Conservation (phyloP, 306 rosid genomes). For the Boehmeria nivea region DNA sequence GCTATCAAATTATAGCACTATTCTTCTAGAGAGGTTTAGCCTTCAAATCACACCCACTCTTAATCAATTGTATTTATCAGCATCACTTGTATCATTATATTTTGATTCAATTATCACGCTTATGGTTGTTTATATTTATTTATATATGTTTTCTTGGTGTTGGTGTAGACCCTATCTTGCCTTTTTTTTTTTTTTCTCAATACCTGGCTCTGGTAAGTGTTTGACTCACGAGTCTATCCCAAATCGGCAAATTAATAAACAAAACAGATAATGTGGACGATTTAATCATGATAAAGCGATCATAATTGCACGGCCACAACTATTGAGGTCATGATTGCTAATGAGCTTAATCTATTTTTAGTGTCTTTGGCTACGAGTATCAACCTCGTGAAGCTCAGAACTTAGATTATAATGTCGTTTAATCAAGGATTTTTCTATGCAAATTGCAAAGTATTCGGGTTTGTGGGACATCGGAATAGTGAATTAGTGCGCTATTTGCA, state of each 20-base stretch:
- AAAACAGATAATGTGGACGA: neutral
- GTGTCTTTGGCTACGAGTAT: neutral
- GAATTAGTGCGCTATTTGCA: neutral
- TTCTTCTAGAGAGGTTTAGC: too few species aligned
- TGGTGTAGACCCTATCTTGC: neutral
- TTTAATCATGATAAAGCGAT: slow-evolving; percentile 1
- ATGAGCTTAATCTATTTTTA: neutral
- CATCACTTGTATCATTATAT: too few species aligned
- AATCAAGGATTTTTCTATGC: neutral
- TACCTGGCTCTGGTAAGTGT: neutral
- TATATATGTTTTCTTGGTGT: too few species aligned
- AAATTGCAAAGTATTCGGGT: neutral
- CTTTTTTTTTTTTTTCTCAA: neutral
- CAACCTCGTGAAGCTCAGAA: slow-evolving; percentile 14
- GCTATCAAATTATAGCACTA: too few species aligned
- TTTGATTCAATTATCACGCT: too few species aligned
- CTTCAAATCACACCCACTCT: too few species aligned
- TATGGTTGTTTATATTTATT: too few species aligned
- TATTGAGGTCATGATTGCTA: neutral
- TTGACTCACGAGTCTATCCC: neutral
- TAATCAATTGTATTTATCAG: too few species aligned
- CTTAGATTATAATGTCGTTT: neutral
- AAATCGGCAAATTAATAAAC: neutral
- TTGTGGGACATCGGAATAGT: slow-evolving; percentile 5
- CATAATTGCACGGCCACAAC: slow-evolving; percentile 9